Evolutionary conservation across 176 grass and related monocot genomes (phyloP).

Genomic region (Oryza australiensis): DNA sequence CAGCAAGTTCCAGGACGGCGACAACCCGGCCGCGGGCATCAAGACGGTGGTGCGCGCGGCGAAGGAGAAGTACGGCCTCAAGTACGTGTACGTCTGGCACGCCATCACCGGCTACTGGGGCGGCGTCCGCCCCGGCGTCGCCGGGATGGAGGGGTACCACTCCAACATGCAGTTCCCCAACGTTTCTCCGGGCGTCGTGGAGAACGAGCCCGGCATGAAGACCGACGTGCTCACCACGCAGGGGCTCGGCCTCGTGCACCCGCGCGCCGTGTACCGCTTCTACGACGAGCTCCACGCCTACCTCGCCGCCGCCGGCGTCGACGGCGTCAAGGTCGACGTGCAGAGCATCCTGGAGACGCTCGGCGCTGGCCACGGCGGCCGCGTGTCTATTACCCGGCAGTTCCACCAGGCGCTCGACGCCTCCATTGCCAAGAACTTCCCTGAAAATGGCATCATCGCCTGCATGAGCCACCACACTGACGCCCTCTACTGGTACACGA

Average conservation of each 20-base stretch:
- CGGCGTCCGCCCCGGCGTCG: slow-evolving; percentile 64
- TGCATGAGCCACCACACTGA: slow-evolving; percentile 99
- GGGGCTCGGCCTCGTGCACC: slow-evolving; percentile 86
- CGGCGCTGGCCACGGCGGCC: slow-evolving; percentile 69
- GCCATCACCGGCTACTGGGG: slow-evolving; percentile 98
- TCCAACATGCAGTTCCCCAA: slow-evolving; percentile 75
- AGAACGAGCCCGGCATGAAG: slow-evolving; percentile 84
- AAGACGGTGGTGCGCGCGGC: slow-evolving; percentile 61
- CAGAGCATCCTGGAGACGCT: slow-evolving; percentile 94
- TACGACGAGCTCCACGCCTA: slow-evolving; percentile 93
- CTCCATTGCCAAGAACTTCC: slow-evolving; percentile 82
- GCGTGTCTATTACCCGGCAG: slow-evolving; percentile 69
- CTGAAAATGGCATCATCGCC: slow-evolving; percentile 90
- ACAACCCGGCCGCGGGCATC: slow-evolving; percentile 64
- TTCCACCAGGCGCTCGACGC: slow-evolving; percentile 91
- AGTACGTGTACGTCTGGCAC: slow-evolving; percentile 98
- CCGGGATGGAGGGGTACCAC: slow-evolving; percentile 65
- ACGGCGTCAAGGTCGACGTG: slow-evolving; percentile 96
- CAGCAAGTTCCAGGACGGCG: slow-evolving; percentile 71
- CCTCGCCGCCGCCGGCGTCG: slow-evolving; percentile 71
- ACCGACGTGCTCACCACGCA: slow-evolving; percentile 77
- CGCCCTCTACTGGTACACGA: slow-evolving; percentile 74
- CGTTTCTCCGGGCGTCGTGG: slow-evolving; percentile 67
- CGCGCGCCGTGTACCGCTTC: slow-evolving; percentile 82
- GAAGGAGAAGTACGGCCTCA: slow-evolving; percentile 80